phyloP scores from a whole-genome alignment of 2,329 filamentous ascomycete genomes.

The Didymella exigua region DNA sequence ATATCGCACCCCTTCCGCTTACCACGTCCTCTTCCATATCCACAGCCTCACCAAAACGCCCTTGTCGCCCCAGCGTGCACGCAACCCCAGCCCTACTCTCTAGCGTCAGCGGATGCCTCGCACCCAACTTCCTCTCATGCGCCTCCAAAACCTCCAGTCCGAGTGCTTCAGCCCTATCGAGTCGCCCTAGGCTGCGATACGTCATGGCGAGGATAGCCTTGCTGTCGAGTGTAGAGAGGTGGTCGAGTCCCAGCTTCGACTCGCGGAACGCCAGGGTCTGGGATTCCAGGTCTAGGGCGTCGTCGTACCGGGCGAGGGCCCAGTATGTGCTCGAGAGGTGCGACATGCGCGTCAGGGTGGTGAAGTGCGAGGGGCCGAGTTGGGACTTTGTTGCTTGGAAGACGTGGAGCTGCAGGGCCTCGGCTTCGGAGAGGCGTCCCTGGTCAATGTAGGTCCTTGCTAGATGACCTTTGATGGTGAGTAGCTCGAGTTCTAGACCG shows the following conservation, averaged over 20 bases:
- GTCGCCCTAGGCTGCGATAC: not conserved
- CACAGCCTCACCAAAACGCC: conserved; percentile 10
- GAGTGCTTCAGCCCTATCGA: conserved; percentile 1
- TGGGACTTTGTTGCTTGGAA: not conserved
- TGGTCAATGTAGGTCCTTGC: not conserved
- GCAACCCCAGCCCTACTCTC: conserved; percentile 1
- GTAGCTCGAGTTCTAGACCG: not conserved
- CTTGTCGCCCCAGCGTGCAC: not conserved
- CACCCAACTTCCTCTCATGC: not conserved
- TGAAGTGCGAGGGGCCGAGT: not conserved
- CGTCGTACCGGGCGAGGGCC: not conserved
- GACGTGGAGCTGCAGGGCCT: not conserved
- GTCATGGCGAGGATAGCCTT: not conserved
- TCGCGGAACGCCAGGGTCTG: not conserved
- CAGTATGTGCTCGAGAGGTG: not conserved
- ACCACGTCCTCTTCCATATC: not conserved
- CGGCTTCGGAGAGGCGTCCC: not conserved
- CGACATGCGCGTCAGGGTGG: not conserved
- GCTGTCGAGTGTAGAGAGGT: conserved; percentile 5
- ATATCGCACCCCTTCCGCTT: not conserved
- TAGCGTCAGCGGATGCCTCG: conserved; percentile 6
- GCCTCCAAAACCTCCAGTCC: not conserved
- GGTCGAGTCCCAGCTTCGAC: not conserved
- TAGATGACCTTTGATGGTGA: not conserved
- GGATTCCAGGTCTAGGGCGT: not conserved